Evolutionary conservation across 345 rosid species (phyloP), one percentile per base, ranked within the genome.

Genomic region (Lepidium sativum): DNA sequence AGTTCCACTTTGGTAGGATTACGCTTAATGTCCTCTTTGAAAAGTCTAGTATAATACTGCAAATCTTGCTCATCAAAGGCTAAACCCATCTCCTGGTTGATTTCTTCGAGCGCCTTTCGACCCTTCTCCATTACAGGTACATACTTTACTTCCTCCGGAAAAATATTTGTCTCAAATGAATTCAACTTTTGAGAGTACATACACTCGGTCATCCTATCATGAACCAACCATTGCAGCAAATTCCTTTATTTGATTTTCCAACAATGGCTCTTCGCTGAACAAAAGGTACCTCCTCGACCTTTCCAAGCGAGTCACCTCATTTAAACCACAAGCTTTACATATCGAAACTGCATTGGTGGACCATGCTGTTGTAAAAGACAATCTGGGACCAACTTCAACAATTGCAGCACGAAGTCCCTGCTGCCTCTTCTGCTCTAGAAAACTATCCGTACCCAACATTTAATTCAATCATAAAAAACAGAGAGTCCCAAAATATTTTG

Each of bases 331-430:
- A 0, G 94, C 88, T 61, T 33, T 60, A 54, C 97, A 92, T 40
- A 92, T 82, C 1, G 97, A 92, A 27, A 92, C 97, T 13, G 90
- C 97, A 77, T 92, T 92, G 5, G 91, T 63, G 18, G 98, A 92
- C 98, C 97, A 92, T 1, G 97, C 97, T 18, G 98, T 89, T 4
- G 97, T 86, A 63, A 92, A 92, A 8, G 98, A 92, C 67, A 92
- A 50, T 64, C 97, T 76, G 0, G 98, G 97, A 53, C 97, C 97
- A 63, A 87, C 97, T 81, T 92, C 98, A 54, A 86, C 73, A 15
- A 87, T 82, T 38, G 75, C 80, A 27, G 78, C 63, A 69, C 63
- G 64, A 45, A 89, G 72, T 34, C 88, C 88, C 63, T 82, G 88
- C 43, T 80, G 85, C 67, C 34, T 81, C 82, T 82, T 86, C 87